Percentiles rank a stretch among this genome's conserved stretches.
Conservation (phyloP, 2,329 filamentous ascomycete genomes). For the Thermothelomyces thermophilus region DNA sequence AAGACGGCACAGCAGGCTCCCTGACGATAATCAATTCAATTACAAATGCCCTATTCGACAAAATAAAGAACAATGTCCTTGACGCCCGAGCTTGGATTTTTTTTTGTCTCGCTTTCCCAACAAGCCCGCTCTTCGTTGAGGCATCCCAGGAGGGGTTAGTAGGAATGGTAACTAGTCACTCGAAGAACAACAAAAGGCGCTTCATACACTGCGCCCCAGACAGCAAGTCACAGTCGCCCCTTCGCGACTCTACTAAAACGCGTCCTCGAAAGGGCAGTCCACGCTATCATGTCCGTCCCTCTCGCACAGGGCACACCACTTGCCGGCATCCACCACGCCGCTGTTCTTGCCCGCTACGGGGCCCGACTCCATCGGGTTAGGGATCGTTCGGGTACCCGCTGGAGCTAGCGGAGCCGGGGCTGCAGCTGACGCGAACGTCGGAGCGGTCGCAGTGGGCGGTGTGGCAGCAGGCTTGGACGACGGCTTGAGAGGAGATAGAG, state of each 20-base stretch:
- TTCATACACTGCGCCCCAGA: neutral
- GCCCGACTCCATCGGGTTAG: constrained; percentile 57
- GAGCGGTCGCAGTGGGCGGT: neutral
- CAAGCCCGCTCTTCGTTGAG: neutral
- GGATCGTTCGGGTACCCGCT: constrained; percentile 40
- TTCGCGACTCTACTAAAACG: constrained; percentile 35
- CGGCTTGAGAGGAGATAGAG: constrained; percentile 46
- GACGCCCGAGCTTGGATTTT: neutral
- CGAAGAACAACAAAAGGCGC: no score
- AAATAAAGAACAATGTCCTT: neutral
- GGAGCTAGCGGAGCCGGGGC: constrained; percentile 31
- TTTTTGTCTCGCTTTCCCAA: neutral
- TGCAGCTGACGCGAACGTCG: constrained; percentile 23
- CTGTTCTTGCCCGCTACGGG: constrained; percentile 73
- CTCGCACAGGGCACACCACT: constrained; percentile 97
- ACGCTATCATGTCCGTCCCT: constrained; percentile 94
- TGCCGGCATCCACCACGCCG: constrained; percentile 70
- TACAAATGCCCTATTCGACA: constrained; percentile 11
- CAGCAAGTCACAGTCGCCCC: neutral
- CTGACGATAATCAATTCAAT: constrained; percentile 1
- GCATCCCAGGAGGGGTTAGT: neutral
- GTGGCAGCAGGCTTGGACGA: neutral
- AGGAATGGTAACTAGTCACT: no score
- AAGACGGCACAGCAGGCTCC: neutral
- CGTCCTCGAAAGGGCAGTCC: constrained; percentile 87